Conservation (phyloP, 2,329 filamentous ascomycete genomes). For the Fusarium pseudograminearum region DNA sequence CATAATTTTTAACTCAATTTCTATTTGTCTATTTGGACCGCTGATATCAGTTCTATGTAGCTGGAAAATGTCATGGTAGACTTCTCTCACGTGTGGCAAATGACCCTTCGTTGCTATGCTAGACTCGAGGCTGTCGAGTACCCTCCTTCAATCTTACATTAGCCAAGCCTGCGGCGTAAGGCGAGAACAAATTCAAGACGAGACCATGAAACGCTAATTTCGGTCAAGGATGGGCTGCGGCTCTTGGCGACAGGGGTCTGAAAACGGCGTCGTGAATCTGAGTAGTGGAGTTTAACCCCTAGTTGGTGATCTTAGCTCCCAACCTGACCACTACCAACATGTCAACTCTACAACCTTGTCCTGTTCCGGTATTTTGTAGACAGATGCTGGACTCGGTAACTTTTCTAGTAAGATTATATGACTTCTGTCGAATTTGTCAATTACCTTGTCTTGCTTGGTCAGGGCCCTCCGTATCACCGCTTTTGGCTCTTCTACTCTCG, state of each 20-base stretch:
- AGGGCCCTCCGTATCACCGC: background rate
- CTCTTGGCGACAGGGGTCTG: slow-evolving; percentile 23
- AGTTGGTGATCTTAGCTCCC: slow-evolving; percentile 21
- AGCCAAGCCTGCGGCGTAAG: background rate
- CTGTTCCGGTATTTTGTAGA: background rate
- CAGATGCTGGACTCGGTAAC: background rate
- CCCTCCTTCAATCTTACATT: background rate
- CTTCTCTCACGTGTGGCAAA: background rate
- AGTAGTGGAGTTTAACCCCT: slow-evolving; percentile 10
- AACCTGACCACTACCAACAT: slow-evolving; percentile 7
- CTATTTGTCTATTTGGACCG: background rate
- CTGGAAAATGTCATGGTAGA: background rate
- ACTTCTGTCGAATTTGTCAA: background rate
- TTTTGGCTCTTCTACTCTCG: background rate
- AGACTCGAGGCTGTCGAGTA: background rate
- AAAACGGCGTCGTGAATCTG: slow-evolving; percentile 10
- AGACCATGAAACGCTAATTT: slow-evolving; percentile 28
- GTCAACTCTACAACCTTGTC: slow-evolving; percentile 1
- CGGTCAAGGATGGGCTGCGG: background rate
- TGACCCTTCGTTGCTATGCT: background rate
- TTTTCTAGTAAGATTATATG: background rate
- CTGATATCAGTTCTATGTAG: background rate
- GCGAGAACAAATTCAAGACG: background rate
- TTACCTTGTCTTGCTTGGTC: no score
- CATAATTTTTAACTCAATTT: slow-evolving; percentile 1